Base-by-base conservation (phyloP, 768 basidiomycete genomes). In the Sporobolomyces pararoseus region DNA sequence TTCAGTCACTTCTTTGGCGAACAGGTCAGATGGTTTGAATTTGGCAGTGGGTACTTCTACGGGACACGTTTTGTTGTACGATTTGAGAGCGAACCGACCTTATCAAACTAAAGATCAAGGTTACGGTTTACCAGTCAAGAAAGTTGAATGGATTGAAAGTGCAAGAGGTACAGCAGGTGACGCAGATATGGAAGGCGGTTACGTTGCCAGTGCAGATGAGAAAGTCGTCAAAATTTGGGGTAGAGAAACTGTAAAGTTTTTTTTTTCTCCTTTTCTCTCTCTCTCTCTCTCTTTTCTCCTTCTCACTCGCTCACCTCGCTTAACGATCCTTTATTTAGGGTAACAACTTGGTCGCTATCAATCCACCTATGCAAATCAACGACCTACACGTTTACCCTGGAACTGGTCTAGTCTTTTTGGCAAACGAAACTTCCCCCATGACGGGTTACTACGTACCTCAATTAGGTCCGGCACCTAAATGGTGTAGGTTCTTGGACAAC, bases 221-320 rank as follows among this genome's bases (percentile, higher is more conserved):
- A 98, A 98, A 79, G 95, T 99, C 32, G 85, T 97, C 76, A 99
- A 99, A 80, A 88, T 98, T 34, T 99, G 96, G 96, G 89, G 93
- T 77, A 85, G 88, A 63, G 85, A 89, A 79, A 84, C 84, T 47
- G 91, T 91, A 81, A 63, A 89, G n/a, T n/a, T n/a, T n/a, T n/a
- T n/a, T 78, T 35, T 52, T 42, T 34, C 49, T 72, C 37, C 27
- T 59, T 60, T 50, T 76, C 64, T 49, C 19, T 55, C 60, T 61
- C 66, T 74, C 61, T n/a, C 6, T 21, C 49, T 34, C 46, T 23
- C 31, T 4, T 4, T 63, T 3, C 63, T 69, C 17, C 54, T 31
- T 9, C 17, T 12, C 42, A 23, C n/a, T 50, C 27, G 27, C 6
- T 13, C 7, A 10, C 10, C 60, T n/a, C n/a, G n/a, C n/a, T n/a